Conservation (phyloP, 495 filamentous ascomycete species). For the Acidiella bohemica region DNA sequence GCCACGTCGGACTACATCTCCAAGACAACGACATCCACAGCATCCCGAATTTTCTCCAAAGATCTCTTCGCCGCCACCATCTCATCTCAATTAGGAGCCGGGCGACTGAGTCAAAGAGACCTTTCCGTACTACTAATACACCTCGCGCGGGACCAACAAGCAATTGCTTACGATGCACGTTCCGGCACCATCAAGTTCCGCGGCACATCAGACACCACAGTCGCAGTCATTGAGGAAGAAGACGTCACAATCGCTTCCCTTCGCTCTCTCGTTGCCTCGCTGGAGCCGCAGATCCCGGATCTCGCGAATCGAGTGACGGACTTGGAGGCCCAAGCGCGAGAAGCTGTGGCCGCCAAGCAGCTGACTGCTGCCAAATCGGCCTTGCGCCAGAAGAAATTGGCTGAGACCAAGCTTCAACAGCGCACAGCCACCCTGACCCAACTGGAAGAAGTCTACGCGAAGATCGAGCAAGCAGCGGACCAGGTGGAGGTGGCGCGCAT, state of each 20-base stretch:
- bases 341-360: slow-evolving; percentile 56
- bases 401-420: slow-evolving; percentile 53
- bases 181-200: slow-evolving; percentile 59
- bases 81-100: slow-evolving; percentile 5
- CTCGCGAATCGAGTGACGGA: slow-evolving; percentile 36
- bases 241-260: slow-evolving; percentile 64
- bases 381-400: slow-evolving; percentile 68
- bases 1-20: slow-evolving; percentile 18
- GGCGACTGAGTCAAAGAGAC: slow-evolving; percentile 16
- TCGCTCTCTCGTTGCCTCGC: slow-evolving; percentile 38
- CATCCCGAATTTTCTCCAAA: slow-evolving; percentile 18
- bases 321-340: slow-evolving; percentile 44
- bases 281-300: slow-evolving; percentile 28
- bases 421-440: slow-evolving; percentile 60
- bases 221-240: slow-evolving; percentile 47
- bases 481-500: slow-evolving; percentile 66
- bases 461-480: slow-evolving; percentile 73
- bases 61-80: slow-evolving; percentile 15
- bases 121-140: slow-evolving; percentile 23
- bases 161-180: slow-evolving; percentile 21
- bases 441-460: slow-evolving; percentile 63
- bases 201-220: slow-evolving; percentile 29
- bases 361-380: slow-evolving; percentile 58
- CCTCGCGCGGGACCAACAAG: slow-evolving; percentile 25
- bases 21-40: slow-evolving; percentile 15